Conservation (phyloP, 306 rosid species). For the Medicago truncatula region DNA sequence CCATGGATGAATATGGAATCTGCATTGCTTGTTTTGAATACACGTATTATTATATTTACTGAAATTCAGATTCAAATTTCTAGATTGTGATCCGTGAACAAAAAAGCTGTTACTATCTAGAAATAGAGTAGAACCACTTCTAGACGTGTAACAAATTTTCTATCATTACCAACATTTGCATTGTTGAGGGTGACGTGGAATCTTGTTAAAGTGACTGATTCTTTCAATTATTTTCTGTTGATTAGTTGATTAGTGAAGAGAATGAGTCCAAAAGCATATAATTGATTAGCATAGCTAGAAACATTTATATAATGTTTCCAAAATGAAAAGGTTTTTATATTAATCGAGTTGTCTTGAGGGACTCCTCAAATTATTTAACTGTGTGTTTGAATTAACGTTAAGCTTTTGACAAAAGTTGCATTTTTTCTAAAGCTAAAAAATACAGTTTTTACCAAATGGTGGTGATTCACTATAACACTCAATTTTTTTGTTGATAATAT, state of each 20-base stretch:
- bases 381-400: too few relatives aligned
- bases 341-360: neutral
- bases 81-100: conserved; percentile 74
- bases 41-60: neutral
- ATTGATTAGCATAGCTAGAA: neutral
- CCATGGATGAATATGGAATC: conserved; percentile 30
- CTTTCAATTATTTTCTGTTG: neutral
- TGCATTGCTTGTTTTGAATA: conserved; percentile 30
- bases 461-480: too few relatives aligned
- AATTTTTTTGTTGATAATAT: too few relatives aligned
- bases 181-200: conserved; percentile 33
- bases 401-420: too few relatives aligned
- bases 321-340: neutral
- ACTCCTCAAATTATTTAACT: too few relatives aligned
- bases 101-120: conserved; percentile 24
- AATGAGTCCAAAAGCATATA: conserved; percentile 28
- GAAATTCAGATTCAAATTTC: conserved; percentile 38
- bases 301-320: neutral
- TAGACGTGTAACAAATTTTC: conserved; percentile 4
- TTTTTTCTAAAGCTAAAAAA: too few relatives aligned
- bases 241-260: neutral
- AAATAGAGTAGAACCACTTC: conserved; percentile 29
- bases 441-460: too few relatives aligned
- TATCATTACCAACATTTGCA: neutral
- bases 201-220: conserved; percentile 29